A percentile compares a stretch with the other conserved stretches of the same genome.
Conservation (phyloP, 345 rosid species). For the Gossypium australe region DNA sequence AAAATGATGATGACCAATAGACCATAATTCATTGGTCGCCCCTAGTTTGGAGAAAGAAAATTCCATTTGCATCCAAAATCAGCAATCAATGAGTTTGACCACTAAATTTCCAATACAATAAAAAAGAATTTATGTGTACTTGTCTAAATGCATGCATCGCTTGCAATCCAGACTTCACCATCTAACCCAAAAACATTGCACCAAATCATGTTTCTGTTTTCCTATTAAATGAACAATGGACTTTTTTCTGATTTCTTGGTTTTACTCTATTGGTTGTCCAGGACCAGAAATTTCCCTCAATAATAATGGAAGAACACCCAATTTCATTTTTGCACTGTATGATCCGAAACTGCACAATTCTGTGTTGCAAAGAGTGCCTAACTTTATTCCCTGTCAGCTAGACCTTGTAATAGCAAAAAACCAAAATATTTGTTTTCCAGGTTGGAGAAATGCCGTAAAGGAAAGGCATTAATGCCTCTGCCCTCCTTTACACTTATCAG, state of each 20-base stretch:
- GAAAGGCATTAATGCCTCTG: background rate
- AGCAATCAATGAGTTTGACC: background rate
- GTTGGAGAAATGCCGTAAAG: background rate
- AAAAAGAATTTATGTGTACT: background rate
- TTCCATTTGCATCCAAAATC: background rate
- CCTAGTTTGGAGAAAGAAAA: background rate
- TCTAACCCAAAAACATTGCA: background rate
- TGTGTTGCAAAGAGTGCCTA: background rate
- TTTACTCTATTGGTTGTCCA: background rate
- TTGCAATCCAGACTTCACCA: background rate
- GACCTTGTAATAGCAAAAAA: background rate
- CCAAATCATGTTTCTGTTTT: background rate
- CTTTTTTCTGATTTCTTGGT: background rate
- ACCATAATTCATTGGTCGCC: background rate
- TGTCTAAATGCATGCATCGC: background rate
- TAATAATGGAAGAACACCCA: too few species aligned
- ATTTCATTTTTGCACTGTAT: too few species aligned
- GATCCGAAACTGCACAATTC: too few species aligned
- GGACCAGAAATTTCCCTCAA: too few species aligned
- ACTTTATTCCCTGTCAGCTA: background rate
- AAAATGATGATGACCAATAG: background rate
- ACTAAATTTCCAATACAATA: background rate
- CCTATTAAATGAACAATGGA: background rate
- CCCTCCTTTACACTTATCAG: background rate
- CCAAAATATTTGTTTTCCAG: background rate